Conservation (phyloP, 2,329 filamentous ascomycete genomes). For the Botrytis paeoniae region DNA sequence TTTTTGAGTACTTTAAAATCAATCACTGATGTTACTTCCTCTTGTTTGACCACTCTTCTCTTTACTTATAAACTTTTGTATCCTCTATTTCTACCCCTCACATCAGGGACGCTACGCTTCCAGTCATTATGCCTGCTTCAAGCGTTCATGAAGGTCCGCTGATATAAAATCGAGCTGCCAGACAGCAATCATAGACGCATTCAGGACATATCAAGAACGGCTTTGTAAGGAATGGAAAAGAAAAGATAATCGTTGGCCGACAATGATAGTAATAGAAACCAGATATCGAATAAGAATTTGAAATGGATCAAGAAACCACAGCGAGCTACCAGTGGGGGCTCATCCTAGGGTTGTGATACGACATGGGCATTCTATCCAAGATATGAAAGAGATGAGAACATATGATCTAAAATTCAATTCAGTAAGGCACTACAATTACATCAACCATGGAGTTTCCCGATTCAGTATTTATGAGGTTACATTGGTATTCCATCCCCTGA, state of each 20-base stretch:
- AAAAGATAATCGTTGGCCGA: neutral
- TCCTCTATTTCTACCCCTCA: accelerated
- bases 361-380: accelerated
- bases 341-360: neutral
- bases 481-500: neutral
- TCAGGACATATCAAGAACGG: accelerated
- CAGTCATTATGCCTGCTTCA: neutral
- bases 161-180: neutral
- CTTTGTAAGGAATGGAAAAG: neutral
- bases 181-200: neutral
- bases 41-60: neutral
- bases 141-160: neutral
- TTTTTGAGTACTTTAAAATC: neutral
- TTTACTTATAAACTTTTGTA: accelerated
- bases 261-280: neutral
- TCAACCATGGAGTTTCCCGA: neutral
- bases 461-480: no score
- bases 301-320: neutral
- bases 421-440: neutral
- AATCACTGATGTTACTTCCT: neutral
- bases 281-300: neutral
- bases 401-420: neutral
- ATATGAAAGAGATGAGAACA: neutral
- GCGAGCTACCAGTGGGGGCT: neutral
- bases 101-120: neutral